Base-by-base conservation (phyloP, 345 rosid genomes). In the Ricinus communis region DNA sequence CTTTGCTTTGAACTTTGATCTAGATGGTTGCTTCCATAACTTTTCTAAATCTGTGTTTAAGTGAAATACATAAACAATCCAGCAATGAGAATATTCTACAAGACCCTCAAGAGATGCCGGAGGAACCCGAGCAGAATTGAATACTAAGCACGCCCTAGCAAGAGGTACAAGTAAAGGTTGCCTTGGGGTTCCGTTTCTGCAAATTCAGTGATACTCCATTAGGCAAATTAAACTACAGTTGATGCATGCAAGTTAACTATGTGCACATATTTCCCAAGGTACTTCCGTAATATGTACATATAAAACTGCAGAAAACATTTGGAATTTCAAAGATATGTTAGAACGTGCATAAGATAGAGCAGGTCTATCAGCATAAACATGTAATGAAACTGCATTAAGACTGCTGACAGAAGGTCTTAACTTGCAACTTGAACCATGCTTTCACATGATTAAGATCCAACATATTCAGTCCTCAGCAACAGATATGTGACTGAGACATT, bases 61-160 rank as follows among this genome's bases (percentile, higher is more conserved):
- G 84, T 94, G 98, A 81, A 94, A 94, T 5, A 91, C 96, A 75
- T 85, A 94, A 19, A 94, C 66, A 72, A 94, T 80, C 98, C 98
- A 94, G 78, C 97, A 91, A 78, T 94, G 94, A 71, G 98, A 88
- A 81, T 94, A 94, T 70, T 87, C 95, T 36, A 30, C 86, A 9
- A 94, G 89, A 77, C 95, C 97, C 71, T 91, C 98, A 65, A 94
- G 97, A 43, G 97, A 91, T 65, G 96, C 98, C 8, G 93, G 91
- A 80, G 97, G 95, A 80, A 90, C 97, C 77, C 85, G 83, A 54
- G 91, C 74, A 28, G 82, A 69, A 83, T 90, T 82, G 79, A 94
- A 94, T 53, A 66, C 60, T 78, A 94, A 80, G 73, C 87, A 76
- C 15, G 96, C 98, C 74, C 93, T 88, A 9, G 97, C 95, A 64